These are phyloP conservation scores for Trypanosoma lewisi DNA, from an alignment of 208 protist genomes.

Conservation along the genomic window DNA sequence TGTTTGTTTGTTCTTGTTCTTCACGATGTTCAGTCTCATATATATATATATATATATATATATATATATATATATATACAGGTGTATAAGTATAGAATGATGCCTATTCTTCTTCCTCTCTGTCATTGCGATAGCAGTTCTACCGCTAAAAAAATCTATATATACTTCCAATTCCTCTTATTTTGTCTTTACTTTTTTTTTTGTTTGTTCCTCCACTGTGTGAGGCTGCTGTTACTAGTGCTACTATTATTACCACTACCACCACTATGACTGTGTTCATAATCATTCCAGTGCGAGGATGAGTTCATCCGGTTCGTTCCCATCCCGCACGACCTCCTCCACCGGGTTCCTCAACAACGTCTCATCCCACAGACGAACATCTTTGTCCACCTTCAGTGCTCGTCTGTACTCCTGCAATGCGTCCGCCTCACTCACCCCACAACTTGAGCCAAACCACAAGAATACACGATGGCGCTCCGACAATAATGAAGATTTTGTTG, in stretches of 20 bases:
- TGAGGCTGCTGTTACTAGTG: neutral
- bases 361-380: slow-evolving; percentile 17
- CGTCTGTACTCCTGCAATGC: slow-evolving; percentile 20
- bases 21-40: neutral
- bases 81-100: neutral
- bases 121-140: too few species aligned
- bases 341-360: slow-evolving; percentile 27
- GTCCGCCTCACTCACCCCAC: slow-evolving; percentile 27
- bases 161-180: neutral
- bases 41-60: slow-evolving; percentile 19
- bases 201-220: slow-evolving; percentile 1
- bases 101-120: too few species aligned
- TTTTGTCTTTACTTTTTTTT: neutral
- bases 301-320: slow-evolving; percentile 74
- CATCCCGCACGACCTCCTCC: slow-evolving; percentile 51
- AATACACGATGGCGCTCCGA: slow-evolving; percentile 29
- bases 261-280: too few species aligned
- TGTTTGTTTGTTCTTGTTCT: neutral
- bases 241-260: neutral
- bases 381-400: slow-evolving; percentile 18
- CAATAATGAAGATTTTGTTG: too few species aligned
- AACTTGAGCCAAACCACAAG: slow-evolving; percentile 48
- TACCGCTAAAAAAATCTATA: neutral
- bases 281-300: slow-evolving; percentile 37
- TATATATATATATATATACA: slow-evolving; percentile 22